Evolutionary conservation across 305 asterid genomes (phyloP).

Genomic region (Fraxinus velutina): DNA sequence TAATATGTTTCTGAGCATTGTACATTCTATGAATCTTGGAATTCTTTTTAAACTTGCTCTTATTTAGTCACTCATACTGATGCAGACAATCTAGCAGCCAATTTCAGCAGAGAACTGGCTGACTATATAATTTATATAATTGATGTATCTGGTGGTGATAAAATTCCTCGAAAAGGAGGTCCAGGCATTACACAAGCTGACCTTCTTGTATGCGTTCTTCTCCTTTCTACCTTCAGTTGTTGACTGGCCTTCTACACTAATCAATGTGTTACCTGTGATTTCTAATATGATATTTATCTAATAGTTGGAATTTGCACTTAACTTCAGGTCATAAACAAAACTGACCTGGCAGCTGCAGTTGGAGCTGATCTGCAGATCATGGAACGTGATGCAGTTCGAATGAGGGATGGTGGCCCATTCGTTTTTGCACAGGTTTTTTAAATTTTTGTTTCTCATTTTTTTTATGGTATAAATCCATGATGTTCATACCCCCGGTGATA

Average conservation of each 20-base stretch:
- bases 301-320: background rate
- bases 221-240: background rate
- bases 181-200: conserved; percentile 98
- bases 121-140: conserved; percentile 87
- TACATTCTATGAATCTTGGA: background rate
- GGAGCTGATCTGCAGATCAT: conserved; percentile 89
- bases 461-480: background rate
- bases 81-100: conserved; percentile 91
- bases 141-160: conserved; percentile 90
- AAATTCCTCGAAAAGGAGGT: conserved; percentile 97
- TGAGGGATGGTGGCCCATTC: conserved; percentile 97
- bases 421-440: conserved; percentile 80
- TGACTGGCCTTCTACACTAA: background rate
- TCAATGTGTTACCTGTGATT: background rate
- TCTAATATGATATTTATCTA: background rate
- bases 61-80: background rate
- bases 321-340: conserved; percentile 80
- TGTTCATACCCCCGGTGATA: background rate
- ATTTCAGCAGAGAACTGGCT: conserved; percentile 94
- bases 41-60: conserved; percentile 3
- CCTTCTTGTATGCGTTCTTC: conserved; percentile 61
- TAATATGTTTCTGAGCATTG: background rate
- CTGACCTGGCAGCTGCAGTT: conserved; percentile 81
- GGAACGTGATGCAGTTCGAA: conserved; percentile 92
- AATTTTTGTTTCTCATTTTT: background rate